These are phyloP conservation scores for Escallonia rubra DNA, from an alignment of 129 eudicot genomes.

Conservation along the genomic window DNA sequence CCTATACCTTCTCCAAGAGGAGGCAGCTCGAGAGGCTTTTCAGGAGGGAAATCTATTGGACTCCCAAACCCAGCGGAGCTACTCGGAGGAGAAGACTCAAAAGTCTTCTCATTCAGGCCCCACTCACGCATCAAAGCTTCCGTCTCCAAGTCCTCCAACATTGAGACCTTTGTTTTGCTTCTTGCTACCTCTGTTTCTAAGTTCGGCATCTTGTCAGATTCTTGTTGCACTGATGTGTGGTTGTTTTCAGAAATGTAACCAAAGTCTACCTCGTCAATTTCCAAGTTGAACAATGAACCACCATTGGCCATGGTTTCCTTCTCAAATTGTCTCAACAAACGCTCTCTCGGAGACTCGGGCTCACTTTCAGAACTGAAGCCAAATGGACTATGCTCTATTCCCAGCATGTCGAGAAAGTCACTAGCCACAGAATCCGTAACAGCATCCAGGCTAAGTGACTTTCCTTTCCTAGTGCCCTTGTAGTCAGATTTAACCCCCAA, in stretches of 20 bases:
- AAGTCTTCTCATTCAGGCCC: constrained; percentile 70
- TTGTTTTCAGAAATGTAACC: constrained; percentile 26
- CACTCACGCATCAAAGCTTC: constrained; percentile 86
- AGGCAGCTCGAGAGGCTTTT: constrained; percentile 59
- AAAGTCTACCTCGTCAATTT: constrained; percentile 23
- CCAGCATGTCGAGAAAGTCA: constrained; percentile 78
- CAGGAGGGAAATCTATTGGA: constrained; percentile 48
- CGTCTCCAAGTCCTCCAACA: constrained; percentile 72
- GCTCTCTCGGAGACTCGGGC: constrained; percentile 93
- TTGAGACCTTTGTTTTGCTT: constrained; percentile 51
- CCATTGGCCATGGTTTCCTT: constrained; percentile 62
- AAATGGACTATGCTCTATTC: constrained; percentile 67
- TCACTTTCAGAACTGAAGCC: constrained; percentile 67
- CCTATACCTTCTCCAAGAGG: constrained; percentile 86
- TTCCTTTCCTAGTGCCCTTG: constrained; percentile 28
- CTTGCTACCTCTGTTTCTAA: constrained; percentile 22
- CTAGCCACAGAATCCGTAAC: constrained; percentile 55
- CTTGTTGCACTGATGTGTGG: constrained; percentile 13
- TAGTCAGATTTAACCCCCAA: constrained; percentile 28
- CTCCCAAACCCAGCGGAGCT: constrained; percentile 49
- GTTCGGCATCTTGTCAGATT: constrained; percentile 17
- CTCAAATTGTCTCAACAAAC: constrained; percentile 72
- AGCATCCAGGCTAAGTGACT: constrained; percentile 56
- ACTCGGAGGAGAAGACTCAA: constrained; percentile 51
- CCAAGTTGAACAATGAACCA: constrained; percentile 59